Percentiles rank a stretch among this genome's conserved stretches.
Evolutionary conservation across 257 asterid species (phyloP).

Genomic region (Dorcoceras hygrometricum): DNA sequence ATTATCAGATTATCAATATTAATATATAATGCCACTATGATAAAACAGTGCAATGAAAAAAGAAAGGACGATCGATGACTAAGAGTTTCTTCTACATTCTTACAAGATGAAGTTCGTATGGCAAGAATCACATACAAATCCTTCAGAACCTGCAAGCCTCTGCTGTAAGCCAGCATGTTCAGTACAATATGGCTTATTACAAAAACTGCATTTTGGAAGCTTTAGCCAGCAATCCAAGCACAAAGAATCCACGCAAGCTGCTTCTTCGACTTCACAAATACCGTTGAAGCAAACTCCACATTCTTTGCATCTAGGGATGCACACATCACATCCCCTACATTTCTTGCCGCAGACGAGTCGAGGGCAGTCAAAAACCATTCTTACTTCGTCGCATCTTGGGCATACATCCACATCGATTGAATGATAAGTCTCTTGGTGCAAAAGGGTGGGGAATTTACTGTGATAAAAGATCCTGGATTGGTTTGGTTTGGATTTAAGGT

Average conservation of each 20-base stretch:
- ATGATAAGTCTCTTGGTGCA: conserved; percentile 20
- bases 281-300: conserved; percentile 62
- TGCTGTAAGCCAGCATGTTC: conserved; percentile 43
- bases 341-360: conserved; percentile 28
- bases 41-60: background rate
- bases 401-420: conserved; percentile 62
- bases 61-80: no score
- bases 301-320: conserved; percentile 64
- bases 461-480: conserved; percentile 33
- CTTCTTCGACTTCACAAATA: conserved; percentile 37
- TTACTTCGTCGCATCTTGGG: conserved; percentile 45
- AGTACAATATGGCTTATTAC: conserved; percentile 71
- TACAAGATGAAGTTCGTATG: conserved; percentile 28
- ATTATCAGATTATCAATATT: no score
- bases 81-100: background rate
- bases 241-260: conserved; percentile 51
- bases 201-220: conserved; percentile 69
- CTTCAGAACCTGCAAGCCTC: conserved; percentile 23
- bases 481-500: conserved; percentile 20
- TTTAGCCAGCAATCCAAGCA: conserved; percentile 71
- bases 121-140: conserved; percentile 53
- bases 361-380: conserved; percentile 66
- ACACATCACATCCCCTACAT: conserved; percentile 55
- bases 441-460: conserved; percentile 17
- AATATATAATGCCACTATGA: no score